Evolutionary conservation across 2,329 filamentous ascomycete genomes (phyloP).

Genomic region (Colletotrichum salicis): DNA sequence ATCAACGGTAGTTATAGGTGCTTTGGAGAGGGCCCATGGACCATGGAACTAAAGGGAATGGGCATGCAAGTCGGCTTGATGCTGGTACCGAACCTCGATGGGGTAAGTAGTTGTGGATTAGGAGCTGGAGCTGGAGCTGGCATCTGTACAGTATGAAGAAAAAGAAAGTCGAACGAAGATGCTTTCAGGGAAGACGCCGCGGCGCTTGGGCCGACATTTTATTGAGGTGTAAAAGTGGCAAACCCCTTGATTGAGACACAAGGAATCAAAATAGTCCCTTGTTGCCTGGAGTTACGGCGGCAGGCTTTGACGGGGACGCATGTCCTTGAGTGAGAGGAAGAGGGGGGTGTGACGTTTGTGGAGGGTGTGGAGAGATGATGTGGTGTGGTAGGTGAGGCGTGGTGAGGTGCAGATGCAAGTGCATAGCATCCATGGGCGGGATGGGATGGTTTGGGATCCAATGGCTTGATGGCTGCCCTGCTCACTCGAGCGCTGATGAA

Average conservation of each 20-base stretch:
- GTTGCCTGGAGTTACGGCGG: slow-evolving; percentile 35
- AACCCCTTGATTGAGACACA: slow-evolving; percentile 34
- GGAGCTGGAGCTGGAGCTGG: neutral
- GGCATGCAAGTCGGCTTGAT: slow-evolving; percentile 35
- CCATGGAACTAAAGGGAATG: slow-evolving; percentile 31
- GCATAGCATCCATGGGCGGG: slow-evolving; percentile 22
- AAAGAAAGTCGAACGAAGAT: slow-evolving; percentile 31
- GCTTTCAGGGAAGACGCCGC: slow-evolving; percentile 29
- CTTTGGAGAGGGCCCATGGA: slow-evolving; percentile 24
- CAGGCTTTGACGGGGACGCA: slow-evolving; percentile 33
- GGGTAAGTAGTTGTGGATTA: slow-evolving; percentile 18
- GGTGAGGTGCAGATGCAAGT: slow-evolving; percentile 22
- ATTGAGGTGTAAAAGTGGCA: slow-evolving; percentile 31
- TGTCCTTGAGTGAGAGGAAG: slow-evolving; percentile 8
- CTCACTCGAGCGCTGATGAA: slow-evolving; percentile 7
- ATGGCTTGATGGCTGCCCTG: slow-evolving; percentile 5
- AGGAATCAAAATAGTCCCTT: slow-evolving; percentile 37
- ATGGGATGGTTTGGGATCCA: slow-evolving; percentile 14
- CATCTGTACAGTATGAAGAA: slow-evolving; percentile 31
- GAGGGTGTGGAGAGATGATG: slow-evolving; percentile 10
- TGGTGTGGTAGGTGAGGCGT: neutral
- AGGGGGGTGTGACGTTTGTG: slow-evolving; percentile 30
- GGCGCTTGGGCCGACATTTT: slow-evolving; percentile 35
- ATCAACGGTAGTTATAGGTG: slow-evolving; percentile 34
- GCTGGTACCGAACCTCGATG: slow-evolving; percentile 29